Evolutionary conservation across 2,329 filamentous ascomycete species (phyloP), one percentile per base, ranked within the genome.

Genomic region (Talaromyces islandicus): DNA sequence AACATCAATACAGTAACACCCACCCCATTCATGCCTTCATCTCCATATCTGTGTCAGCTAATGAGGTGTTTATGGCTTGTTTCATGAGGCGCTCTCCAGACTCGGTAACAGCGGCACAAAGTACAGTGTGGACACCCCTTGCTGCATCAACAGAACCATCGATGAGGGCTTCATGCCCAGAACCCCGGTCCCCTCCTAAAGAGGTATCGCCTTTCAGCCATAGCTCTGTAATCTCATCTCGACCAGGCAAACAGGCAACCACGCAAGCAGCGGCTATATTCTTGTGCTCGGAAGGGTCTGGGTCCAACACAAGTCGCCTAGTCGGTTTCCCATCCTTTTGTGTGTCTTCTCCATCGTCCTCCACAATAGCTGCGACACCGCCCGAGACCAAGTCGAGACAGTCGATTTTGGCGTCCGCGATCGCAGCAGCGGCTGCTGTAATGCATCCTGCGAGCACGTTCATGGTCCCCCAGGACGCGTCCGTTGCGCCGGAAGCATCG

Each of bases 371-470:
- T 30, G 93, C 92, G 46, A 97, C 91, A 29, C 94, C 94, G 10
- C 92, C 94, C 30, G 89, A 85, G 19, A 97, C 88, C 32, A 93
- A 84, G 77, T 97, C 94, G 54, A 97, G 88, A 71, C 92, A 97
- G 71, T 99, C 94, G 63, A 99, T 97, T 9, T 92, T 92, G 1
- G 94, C 94, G 77, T 99, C 94, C 2, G 89, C 90, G 70, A 99
- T 86, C 14, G 94, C 94, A 10, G 93, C 93, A 58, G 92, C 92
- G 10, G 93, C 91, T 59, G 95, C 93, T 0, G 92, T 97, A 67
- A 99, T 92, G 71, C 92, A 97, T 1, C 91, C 91, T 27, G 91
- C 88, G 21, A 99, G 79, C 51, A 96, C 90, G 72, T 90, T 94
- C 90, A 97, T 93, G 77, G 90, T 84, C 10, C 92, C 91, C 88